Conservation (phyloP, 805 yeast genomes). For the Lachancea meyersii region DNA sequence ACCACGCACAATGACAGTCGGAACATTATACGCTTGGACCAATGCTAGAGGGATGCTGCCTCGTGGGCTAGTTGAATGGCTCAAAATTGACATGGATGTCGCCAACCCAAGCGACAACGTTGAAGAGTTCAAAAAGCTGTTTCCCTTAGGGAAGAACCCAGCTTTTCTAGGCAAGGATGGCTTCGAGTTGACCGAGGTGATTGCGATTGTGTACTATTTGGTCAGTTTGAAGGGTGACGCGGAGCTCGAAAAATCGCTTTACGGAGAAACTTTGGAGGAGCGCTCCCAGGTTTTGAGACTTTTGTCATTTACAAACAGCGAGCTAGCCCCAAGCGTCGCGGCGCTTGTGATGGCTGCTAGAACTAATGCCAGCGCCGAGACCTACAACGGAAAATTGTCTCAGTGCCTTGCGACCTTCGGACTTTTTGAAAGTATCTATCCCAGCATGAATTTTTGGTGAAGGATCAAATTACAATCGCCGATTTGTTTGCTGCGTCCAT, state of each 20-base stretch:
- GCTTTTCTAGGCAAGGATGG: slow-evolving; percentile 70
- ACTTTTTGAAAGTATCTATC: background rate
- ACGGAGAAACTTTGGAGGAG: slow-evolving; percentile 61
- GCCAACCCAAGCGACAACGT: slow-evolving; percentile 33
- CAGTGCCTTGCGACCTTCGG: slow-evolving; percentile 5
- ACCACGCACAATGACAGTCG: slow-evolving; percentile 52
- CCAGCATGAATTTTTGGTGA: slow-evolving; percentile 8
- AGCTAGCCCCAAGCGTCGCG: slow-evolving; percentile 7
- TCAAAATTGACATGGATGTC: slow-evolving; percentile 52
- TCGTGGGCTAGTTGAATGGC: slow-evolving; percentile 48
- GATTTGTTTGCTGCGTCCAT: slow-evolving; percentile 6
- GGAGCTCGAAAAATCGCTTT: slow-evolving; percentile 35
- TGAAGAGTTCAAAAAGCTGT: slow-evolving; percentile 32
- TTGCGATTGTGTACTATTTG: slow-evolving; percentile 53
- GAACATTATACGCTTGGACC: slow-evolving; percentile 48
- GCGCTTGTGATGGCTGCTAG: slow-evolving; percentile 8
- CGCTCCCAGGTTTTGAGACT: slow-evolving; percentile 61
- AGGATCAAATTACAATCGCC: slow-evolving; percentile 8
- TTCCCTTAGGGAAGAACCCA: slow-evolving; percentile 56
- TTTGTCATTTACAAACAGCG: slow-evolving; percentile 61
- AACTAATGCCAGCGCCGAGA: slow-evolving; percentile 7
- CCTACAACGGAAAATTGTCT: slow-evolving; percentile 7
- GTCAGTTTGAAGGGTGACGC: slow-evolving; percentile 33
- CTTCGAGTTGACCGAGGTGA: slow-evolving; percentile 59
- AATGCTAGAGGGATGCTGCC: slow-evolving; percentile 29